phyloP scores from a whole-genome alignment of 179 eudicot species.

The Sideroxylon spinosum region DNA sequence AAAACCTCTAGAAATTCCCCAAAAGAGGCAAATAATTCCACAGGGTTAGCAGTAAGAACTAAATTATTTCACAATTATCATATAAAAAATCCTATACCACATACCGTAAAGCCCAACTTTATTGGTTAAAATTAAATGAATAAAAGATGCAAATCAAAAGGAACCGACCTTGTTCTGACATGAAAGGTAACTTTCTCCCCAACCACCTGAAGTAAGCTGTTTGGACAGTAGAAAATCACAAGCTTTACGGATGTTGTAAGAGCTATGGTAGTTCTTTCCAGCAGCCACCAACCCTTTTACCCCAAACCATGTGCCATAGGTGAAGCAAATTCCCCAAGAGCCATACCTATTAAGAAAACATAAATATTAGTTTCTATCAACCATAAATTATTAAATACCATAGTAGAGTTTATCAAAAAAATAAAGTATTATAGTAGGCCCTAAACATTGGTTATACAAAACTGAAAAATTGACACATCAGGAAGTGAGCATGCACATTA shows the following conservation, averaged over 20 bases:
- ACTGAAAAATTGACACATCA: not conserved
- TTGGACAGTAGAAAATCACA: conserved; percentile 63
- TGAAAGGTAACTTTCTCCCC: conserved; percentile 50
- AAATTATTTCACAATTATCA: no score
- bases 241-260: conserved; percentile 69
- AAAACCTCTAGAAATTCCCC: no score
- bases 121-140: no score
- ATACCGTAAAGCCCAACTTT: no score
- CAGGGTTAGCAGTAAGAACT: no score
- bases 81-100: no score
- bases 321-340: conserved; percentile 94
- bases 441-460: not conserved
- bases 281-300: conserved; percentile 65
- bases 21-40: no score
- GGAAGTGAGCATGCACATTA: not conserved
- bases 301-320: conserved; percentile 92
- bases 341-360: conserved; percentile 56
- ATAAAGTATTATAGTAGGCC: not conserved
- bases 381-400: not conserved
- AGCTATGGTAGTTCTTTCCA: conserved; percentile 53
- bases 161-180: conserved; percentile 71
- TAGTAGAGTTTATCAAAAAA: not conserved
- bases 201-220: conserved; percentile 57
- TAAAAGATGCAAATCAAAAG: not conserved
- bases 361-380: not conserved